phyloP scores from a whole-genome alignment of 805 yeast genomes.

The Wickerhamiella bombiphila region DNA sequence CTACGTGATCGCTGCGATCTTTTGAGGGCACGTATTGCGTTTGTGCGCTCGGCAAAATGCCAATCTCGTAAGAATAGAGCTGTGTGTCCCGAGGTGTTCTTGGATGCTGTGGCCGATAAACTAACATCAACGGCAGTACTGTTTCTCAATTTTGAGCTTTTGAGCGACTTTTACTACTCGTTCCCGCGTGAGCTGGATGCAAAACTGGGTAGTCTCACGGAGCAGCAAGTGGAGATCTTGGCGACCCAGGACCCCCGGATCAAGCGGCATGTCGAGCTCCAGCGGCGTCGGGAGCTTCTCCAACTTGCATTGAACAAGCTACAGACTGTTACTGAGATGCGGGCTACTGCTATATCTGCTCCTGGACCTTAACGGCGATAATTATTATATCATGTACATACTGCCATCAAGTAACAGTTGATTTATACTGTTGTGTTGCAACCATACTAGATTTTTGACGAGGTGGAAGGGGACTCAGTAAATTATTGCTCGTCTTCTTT shows the following conservation, averaged over 20 bases:
- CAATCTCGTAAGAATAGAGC: conserved; percentile 64
- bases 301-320: conserved; percentile 75
- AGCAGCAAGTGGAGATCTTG: conserved; percentile 70
- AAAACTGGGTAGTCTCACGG: conserved; percentile 48
- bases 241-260: conserved; percentile 93
- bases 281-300: conserved; percentile 77
- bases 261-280: conserved; percentile 80
- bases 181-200: conserved; percentile 88
- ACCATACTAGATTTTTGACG: too few species aligned
- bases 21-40: conserved; percentile 58
- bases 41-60: conserved; percentile 64
- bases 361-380: too few species aligned
- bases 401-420: too few species aligned
- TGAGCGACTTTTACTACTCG: conserved; percentile 89
- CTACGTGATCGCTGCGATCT: conserved; percentile 58
- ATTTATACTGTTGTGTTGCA: too few species aligned
- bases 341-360: too few species aligned
- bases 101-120: conserved; percentile 85
- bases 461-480: too few species aligned
- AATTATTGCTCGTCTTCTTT: too few species aligned
- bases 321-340: conserved; percentile 65
- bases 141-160: conserved; percentile 81
- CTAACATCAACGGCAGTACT: conserved; percentile 84
- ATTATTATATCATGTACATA: too few species aligned
- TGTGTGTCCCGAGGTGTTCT: conserved; percentile 86